Conservation (phyloP, 2,329 filamentous ascomycete species). For the Parasarocladium wereldwijsianum region DNA sequence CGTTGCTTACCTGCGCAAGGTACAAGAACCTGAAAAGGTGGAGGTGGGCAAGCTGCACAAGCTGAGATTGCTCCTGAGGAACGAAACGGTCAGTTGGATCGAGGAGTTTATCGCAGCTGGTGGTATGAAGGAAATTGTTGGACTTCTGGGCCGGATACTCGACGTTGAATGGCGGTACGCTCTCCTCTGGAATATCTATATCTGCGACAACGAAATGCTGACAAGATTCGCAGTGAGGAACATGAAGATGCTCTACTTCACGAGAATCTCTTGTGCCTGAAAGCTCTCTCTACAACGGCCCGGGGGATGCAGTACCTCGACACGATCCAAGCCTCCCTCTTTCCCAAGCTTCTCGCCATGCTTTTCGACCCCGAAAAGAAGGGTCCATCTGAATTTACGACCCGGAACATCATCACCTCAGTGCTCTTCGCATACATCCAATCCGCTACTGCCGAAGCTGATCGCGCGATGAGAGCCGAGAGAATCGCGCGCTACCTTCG, state of each 20-base stretch:
- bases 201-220: constrained; percentile 8
- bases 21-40: constrained; percentile 65
- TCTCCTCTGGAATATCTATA: not conserved
- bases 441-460: constrained; percentile 37
- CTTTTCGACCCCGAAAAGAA: constrained; percentile 97
- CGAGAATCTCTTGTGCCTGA: constrained; percentile 82
- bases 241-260: constrained; percentile 89
- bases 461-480: constrained; percentile 53
- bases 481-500: constrained; percentile 68
- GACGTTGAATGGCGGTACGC: constrained; percentile 85
- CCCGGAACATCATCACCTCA: constrained; percentile 77
- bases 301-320: constrained; percentile 70
- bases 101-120: constrained; percentile 80
- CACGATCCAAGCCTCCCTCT: constrained; percentile 64
- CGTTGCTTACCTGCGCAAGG: constrained; percentile 70
- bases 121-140: constrained; percentile 85
- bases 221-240: constrained; percentile 52
- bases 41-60: constrained; percentile 96
- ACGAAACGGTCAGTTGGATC: constrained; percentile 93
- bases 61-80: constrained; percentile 72
- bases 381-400: constrained; percentile 91
- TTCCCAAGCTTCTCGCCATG: constrained; percentile 75
- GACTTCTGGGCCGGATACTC: constrained; percentile 79
- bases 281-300: constrained; percentile 85
- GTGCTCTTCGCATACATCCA: constrained; percentile 82